phyloP scores from a whole-genome alignment of 352 stramenopile species.

The Halophytophthora polymorphica region DNA sequence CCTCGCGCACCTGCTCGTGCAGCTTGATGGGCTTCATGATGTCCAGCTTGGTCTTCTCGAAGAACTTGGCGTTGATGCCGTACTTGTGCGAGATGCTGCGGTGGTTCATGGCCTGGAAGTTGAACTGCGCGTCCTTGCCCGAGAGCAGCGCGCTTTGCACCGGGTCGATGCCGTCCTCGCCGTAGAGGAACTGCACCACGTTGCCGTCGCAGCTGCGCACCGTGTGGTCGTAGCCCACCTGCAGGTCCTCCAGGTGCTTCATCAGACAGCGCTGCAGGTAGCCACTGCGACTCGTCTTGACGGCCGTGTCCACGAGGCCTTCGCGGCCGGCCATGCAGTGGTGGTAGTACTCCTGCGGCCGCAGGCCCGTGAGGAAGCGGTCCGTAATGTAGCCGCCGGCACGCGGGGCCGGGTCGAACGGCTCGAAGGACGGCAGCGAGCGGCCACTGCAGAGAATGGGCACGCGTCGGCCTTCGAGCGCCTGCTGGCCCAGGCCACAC shows the following conservation, averaged over 20 bases:
- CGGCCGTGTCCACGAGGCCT: conserved; percentile 97
- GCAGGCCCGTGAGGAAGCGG: conserved; percentile 97
- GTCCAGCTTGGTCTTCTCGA: conserved; percentile 88
- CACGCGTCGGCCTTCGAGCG: conserved; percentile 98
- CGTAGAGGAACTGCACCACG: conserved; percentile 99
- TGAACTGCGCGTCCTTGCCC: conserved; percentile 90
- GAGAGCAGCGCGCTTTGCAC: conserved; percentile 94
- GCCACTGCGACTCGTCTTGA: conserved; percentile 99
- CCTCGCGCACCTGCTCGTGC: conserved; percentile 62
- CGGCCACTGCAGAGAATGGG: conserved; percentile 97
- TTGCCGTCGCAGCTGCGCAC: conserved; percentile 97
- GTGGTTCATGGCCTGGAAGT: conserved; percentile 96
- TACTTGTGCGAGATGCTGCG: conserved; percentile 94
- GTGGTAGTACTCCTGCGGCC: conserved; percentile 99
- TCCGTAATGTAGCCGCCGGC: conserved; percentile 99
- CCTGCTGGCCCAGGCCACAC: conserved; percentile 98
- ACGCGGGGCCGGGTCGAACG: conserved; percentile 96
- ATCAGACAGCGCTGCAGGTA: conserved; percentile 99
- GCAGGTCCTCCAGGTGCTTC: conserved; percentile 98
- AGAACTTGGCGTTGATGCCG: conserved; percentile 84
- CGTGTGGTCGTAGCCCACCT: conserved; percentile 98
- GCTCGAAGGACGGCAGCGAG: conserved; percentile 97
- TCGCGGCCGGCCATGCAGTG: conserved; percentile 99
- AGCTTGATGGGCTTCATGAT: conserved; percentile 84
- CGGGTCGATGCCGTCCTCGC: conserved; percentile 98